A percentile compares a stretch with the other conserved stretches of the same genome.
These are phyloP conservation scores for Friedmanniomyces endolithicus DNA, from an alignment of 495 filamentous ascomycete genomes.

Conservation along the genomic window DNA sequence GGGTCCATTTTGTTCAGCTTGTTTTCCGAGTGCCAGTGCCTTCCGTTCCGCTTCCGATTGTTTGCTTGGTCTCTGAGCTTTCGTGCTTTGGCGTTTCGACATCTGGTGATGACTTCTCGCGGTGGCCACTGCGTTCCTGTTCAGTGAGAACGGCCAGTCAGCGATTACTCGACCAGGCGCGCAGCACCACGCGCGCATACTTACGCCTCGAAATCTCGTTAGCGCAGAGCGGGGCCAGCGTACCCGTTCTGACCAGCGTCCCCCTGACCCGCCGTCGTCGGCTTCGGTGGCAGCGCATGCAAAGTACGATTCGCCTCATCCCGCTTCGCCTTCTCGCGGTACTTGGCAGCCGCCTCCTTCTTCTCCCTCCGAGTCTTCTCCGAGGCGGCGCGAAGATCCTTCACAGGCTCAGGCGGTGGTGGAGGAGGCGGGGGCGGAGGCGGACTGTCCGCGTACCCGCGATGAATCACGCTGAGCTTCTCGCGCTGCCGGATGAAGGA, in stretches of 20 bases:
- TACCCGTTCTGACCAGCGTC: neutral
- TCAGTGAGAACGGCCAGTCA: neutral
- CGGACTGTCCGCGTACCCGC: constrained; percentile 1
- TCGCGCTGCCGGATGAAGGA: constrained; percentile 25
- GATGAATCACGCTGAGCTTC: constrained; percentile 9
- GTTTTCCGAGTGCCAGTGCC: neutral
- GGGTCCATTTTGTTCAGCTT: neutral
- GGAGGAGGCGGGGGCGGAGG: constrained; percentile 1
- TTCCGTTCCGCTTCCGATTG: too few relatives aligned
- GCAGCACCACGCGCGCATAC: neutral
- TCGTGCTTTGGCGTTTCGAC: neutral
- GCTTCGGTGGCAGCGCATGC: neutral
- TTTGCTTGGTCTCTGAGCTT: neutral
- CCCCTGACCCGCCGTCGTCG: neutral
- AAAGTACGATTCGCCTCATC: neutral
- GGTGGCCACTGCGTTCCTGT: neutral
- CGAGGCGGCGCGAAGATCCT: neutral
- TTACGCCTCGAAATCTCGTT: neutral
- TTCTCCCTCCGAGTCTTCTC: neutral
- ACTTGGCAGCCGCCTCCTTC: neutral
- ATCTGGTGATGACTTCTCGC: neutral
- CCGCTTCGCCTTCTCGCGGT: neutral
- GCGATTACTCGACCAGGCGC: neutral
- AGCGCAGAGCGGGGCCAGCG: neutral
- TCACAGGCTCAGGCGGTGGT: constrained; percentile 2